Conservation (phyloP, 2,329 filamentous ascomycete species). For the Aspergillus tamarii region DNA sequence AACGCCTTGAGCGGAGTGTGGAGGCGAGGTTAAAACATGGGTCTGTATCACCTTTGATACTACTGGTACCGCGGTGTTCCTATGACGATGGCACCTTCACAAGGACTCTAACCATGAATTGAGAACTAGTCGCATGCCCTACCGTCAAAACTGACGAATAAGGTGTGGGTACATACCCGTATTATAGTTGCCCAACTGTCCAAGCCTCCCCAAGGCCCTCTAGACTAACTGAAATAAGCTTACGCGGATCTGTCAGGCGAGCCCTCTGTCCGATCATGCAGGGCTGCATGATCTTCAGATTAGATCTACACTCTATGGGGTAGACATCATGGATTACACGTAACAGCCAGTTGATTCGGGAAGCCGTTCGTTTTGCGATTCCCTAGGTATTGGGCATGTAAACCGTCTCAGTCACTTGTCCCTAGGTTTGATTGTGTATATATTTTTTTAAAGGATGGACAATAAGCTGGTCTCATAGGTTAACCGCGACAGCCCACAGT, state of each 20-base stretch:
- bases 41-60: neutral
- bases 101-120: neutral
- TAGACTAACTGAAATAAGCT: constrained; percentile 12
- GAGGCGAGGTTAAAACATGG: neutral
- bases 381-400: neutral
- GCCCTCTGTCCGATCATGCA: constrained; percentile 5
- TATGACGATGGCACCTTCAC: neutral
- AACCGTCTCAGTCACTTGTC: neutral
- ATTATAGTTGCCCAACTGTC: neutral
- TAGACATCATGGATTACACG: neutral
- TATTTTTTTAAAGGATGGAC: neutral
- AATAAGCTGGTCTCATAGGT: constrained; percentile 18
- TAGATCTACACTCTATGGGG: constrained; percentile 4
- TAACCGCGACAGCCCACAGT: constrained; percentile 21
- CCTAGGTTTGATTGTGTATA: neutral
- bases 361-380: neutral
- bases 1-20: neutral
- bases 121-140: neutral
- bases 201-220: neutral
- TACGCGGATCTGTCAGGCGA: constrained; percentile 13
- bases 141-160: neutral
- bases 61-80: neutral
- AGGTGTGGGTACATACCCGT: constrained; percentile 1
- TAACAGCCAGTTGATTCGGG: neutral
- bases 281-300: constrained; percentile 11